Evolutionary conservation across 441 rosid genomes (phyloP), one percentile per base, ranked within the genome.

Genomic region (Pelargonium cotyledonis): DNA sequence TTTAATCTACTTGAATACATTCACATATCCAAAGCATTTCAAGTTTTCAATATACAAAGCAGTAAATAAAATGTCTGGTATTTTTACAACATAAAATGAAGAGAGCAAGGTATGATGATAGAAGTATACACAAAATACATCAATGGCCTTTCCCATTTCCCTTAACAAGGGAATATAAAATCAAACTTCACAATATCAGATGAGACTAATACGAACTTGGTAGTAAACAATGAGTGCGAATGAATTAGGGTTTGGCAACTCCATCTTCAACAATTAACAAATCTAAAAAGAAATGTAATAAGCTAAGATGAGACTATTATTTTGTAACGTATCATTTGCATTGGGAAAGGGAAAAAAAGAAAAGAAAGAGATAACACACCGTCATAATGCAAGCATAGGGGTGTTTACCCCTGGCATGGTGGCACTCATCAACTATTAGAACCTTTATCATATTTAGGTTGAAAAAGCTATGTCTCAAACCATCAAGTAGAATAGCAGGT

Each of bases 391-490:
- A 78, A 72, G 98, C 96, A 78, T 90, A 95, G 7, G 97, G 87
- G 68, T 85, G 78, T 12, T 78, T 81, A 66, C 97, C 95, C 66
- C 83, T 43, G 21, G 97, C 82, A 75, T 92, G 95, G 81, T 95
- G 99, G 69, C 99, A 95, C 74, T 95, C 98, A 84, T 95, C 99
- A 68, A 95, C n/a, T 65, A 95, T 77, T 71, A 95, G 75, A 80
- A 95, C 82, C 85, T 88, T 89, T 69, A 95, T 88, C 82, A 76
- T 74, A 67, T 80, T 80, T 31, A 90, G 73, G 5, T 67, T 81
- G 73, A 95, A 78, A 77, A 84, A 82, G 78, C 86, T 73, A 69
- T 78, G 97, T 77, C 96, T 89, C 83, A 95, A 81, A 66, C 90
- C 83, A 75, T 53, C 11, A 3, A 95, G 95, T 76, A 95, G 80